Evolutionary conservation across 345 rosid species (phyloP).

Genomic region (Boechera divaricarpa): DNA sequence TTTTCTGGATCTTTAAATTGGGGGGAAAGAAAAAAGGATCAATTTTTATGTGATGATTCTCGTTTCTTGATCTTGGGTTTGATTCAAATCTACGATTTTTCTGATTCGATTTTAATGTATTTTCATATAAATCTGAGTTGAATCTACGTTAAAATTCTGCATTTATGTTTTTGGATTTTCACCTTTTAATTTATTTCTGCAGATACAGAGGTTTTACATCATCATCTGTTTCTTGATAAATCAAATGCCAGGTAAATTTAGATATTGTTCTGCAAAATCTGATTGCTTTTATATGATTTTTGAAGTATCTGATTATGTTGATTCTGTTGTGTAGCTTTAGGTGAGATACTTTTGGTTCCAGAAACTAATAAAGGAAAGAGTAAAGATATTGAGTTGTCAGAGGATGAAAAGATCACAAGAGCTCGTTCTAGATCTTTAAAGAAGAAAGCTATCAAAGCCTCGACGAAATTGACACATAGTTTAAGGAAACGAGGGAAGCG

Average conservation of each 20-base stretch:
- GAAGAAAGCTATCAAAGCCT: constrained; percentile 85
- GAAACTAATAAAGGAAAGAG: constrained; percentile 56
- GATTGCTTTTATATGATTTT: constrained; percentile 6
- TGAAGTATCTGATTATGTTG: background rate
- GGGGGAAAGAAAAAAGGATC: background rate
- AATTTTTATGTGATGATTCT: constrained; percentile 20
- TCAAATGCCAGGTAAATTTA: constrained; percentile 60
- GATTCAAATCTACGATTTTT: constrained; percentile 1
- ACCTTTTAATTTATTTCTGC: background rate
- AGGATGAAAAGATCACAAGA: constrained; percentile 67
- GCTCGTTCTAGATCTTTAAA: constrained; percentile 61
- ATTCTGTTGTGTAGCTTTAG: constrained; percentile 29
- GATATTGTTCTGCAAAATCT: constrained; percentile 11
- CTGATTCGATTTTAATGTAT: background rate
- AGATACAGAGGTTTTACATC: constrained; percentile 30
- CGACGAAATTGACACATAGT: constrained; percentile 67
- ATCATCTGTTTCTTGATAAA: background rate
- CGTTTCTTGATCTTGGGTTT: constrained; percentile 35
- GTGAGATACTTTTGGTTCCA: constrained; percentile 50
- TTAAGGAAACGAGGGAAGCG: constrained; percentile 76
- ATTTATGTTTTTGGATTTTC: background rate
- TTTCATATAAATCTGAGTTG: constrained; percentile 30
- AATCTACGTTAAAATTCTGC: constrained; percentile 11
- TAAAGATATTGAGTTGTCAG: constrained; percentile 61
- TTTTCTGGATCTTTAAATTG: background rate